Evolutionary conservation across 2,329 filamentous ascomycete genomes (phyloP), one percentile per base, ranked within the genome.

Genomic region (Fusarium agapanthi): DNA sequence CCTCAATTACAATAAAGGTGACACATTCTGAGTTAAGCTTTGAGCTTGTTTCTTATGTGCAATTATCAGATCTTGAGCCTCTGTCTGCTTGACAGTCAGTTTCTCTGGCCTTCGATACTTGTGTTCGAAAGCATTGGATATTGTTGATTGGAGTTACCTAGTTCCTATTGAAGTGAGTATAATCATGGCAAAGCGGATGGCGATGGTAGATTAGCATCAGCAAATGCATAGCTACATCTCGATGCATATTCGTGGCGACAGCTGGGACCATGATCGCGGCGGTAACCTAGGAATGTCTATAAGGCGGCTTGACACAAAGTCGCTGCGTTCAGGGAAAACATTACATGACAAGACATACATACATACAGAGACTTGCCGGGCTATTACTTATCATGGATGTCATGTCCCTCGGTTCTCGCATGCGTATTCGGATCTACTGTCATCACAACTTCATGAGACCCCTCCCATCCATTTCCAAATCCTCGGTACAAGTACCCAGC

Each of bases 401-500:
- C 9, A 67, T 51, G 22, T 22, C 63, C 65, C 65, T 67, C 65
- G 54, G 65, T 65, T 66, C 65, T 67, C 65, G 62, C 65, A 67
- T 67, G 40, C 65, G 63, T 67, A 67, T 67, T 67, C 65, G 63
- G 50, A 43, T 50, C 15, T 24, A 7, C 41, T 13, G 26, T 38
- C 26, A 43, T 48, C 56, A n/a, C 56, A 32, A 61, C 57, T 62
- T 63, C 47, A 51, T 66, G 38, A 63, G 45, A 55, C 47, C 62
- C 69, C 69, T 72, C 69, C 62, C 69, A 69, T 72, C 69, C 64
- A 59, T 69, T 71, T 71, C 69, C 69, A 65, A 60, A 50, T 68
- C 71, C 67, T 73, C 71, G 67, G 67, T 67, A 71, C 58, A 56
- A 67, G 43, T 30, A 47, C 48, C 37, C 45, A 45, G 44, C 30